Percentiles rank a stretch among this genome's conserved stretches.
These are phyloP conservation scores for Collybia nuda DNA, from an alignment of 768 basidiomycete genomes.

Conservation along the genomic window DNA sequence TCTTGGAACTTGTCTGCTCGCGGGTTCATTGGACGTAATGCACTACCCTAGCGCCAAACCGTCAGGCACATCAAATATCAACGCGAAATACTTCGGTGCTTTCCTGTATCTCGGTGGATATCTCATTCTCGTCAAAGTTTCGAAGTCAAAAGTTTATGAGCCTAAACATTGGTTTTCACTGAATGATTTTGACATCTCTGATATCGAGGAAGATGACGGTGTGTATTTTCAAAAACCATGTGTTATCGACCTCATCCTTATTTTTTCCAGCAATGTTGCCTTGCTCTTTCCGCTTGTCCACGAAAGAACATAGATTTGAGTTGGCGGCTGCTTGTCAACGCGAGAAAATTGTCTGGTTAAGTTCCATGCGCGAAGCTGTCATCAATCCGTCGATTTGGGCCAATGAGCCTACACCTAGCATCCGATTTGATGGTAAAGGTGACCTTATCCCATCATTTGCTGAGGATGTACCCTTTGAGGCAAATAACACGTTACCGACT, in stretches of 20 bases:
- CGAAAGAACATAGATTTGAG: conserved; percentile 75
- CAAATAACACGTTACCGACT: conserved; percentile 44
- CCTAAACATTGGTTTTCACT: conserved; percentile 88
- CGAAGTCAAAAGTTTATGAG: conserved; percentile 80
- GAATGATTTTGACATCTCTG: conserved; percentile 67
- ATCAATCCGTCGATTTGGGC: conserved; percentile 46
- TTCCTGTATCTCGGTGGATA: conserved; percentile 89
- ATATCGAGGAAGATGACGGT: conserved; percentile 76
- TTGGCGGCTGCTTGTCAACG: conserved; percentile 79
- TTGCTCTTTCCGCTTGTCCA: conserved; percentile 75
- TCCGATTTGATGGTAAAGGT: conserved; percentile 46
- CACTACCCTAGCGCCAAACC: conserved; percentile 56
- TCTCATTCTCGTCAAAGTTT: conserved; percentile 82
- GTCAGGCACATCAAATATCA: conserved; percentile 49
- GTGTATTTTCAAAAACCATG: conserved; percentile 25
- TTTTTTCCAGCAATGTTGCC: conserved; percentile 68
- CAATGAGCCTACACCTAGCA: conserved; percentile 64
- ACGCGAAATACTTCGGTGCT: conserved; percentile 85
- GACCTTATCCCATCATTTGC: conserved; percentile 32
- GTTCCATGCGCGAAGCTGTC: conserved; percentile 57
- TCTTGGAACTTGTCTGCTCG: conserved; percentile 76
- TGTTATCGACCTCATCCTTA: conserved; percentile 2
- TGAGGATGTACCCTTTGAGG: conserved; percentile 42
- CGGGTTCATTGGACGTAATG: conserved; percentile 88
- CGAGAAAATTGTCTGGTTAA: conserved; percentile 89